Base-by-base conservation (phyloP, 192 early-diverging fungal species). In the Funneliformis mosseae region DNA sequence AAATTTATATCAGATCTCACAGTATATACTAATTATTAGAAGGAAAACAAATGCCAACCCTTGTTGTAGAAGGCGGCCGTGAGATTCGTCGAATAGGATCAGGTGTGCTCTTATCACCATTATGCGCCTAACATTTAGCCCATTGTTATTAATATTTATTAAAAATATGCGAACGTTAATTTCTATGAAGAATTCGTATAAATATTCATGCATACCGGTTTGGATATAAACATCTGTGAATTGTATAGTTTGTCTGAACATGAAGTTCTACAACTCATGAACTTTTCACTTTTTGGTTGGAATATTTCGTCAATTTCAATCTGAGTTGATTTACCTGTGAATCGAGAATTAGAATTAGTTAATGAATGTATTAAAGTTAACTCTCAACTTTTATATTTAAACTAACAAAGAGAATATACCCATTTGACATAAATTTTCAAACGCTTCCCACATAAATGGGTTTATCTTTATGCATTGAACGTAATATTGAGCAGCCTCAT, bases 401-500 rank as follows among this genome's bases (percentile, higher is more conserved):
- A 8, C 9, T 39, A 50, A 42, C 25, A 27, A 25, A 60, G 38
- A 12, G 25, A 74, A 63, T 12, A 46, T 84, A 89, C 88, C 88
- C 55, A 89, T 74, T 75, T 89, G 83, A 64, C 88, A 89, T 38
- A 89, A 78, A 11, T 66, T 71, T 50, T 89, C 88, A 68, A 83
- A 87, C 8, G 88, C 85, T 43, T 85, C 84, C 88, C 88, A 89
- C 48, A 89, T 61, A 74, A 89, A 85, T 41, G 88, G 88, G 70
- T 84, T 86, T 59, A 76, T 64, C 12, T 84, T 76, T 4, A 89
- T 60, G 16, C 83, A 83, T 21, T 83, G 60, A n/a, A 78, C 74
- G 27, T 84, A 89, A 64, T 85, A 82, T 60, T 69, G 78, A 42
- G 81, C 74, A 18, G 88, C 88, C n/a, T 82, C 66, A 12, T 81